Percentiles rank a stretch among this genome's conserved stretches.
phyloP scores from a whole-genome alignment of 768 basidiomycete species.

The Lactifluus echinatus region DNA sequence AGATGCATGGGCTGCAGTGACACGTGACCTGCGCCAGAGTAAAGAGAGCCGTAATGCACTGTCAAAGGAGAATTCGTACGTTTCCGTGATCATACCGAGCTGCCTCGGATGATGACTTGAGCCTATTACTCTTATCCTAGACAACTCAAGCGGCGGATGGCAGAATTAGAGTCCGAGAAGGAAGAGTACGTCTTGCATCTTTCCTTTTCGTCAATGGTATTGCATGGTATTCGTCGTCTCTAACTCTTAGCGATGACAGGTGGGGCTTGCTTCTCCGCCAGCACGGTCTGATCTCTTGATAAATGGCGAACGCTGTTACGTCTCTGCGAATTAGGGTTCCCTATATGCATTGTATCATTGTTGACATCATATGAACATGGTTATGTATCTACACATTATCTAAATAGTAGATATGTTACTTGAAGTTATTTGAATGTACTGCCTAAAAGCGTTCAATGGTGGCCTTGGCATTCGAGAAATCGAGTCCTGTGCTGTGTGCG shows the following conservation, averaged over 20 bases:
- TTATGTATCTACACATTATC: slow-evolving; percentile 15
- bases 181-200: slow-evolving; percentile 57
- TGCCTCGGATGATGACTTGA: background rate
- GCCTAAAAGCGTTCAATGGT: background rate
- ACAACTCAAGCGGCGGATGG: slow-evolving; percentile 58
- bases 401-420: slow-evolving; percentile 20
- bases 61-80: slow-evolving; percentile 73
- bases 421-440: slow-evolving; percentile 16
- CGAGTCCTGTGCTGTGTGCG: background rate
- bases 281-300: slow-evolving; percentile 38
- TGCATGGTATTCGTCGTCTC: slow-evolving; percentile 5
- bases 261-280: slow-evolving; percentile 55
- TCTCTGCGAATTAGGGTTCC: background rate
- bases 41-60: slow-evolving; percentile 72
- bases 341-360: slow-evolving; percentile 11
- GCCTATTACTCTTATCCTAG: slow-evolving; percentile 30
- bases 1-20: slow-evolving; percentile 77
- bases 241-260: slow-evolving; percentile 29
- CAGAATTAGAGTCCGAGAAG: slow-evolving; percentile 63
- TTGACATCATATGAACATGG: slow-evolving; percentile 6
- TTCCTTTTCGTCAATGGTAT: background rate
- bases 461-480: background rate
- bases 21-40: slow-evolving; percentile 58
- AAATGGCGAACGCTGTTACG: background rate
- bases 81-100: slow-evolving; percentile 15